Base-by-base conservation (phyloP, 805 yeast genomes). In the Lipomyces lipofer region DNA sequence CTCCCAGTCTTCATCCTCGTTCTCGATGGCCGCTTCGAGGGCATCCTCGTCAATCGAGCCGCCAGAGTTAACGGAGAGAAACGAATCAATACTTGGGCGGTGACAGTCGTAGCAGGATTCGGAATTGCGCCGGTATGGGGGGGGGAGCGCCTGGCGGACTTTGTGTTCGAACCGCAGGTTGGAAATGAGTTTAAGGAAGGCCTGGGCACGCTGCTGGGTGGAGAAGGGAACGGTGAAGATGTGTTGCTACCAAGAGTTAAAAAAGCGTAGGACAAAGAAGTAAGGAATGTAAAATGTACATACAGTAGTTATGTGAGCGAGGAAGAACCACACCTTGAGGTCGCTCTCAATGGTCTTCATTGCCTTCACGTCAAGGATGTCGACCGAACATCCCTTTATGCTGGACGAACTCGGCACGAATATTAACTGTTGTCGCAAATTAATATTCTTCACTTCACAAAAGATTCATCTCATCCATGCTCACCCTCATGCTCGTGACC, bases 91-190 rank as follows among this genome's bases (percentile, higher is more conserved):
- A 19, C 51, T 50, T 21, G 49, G 51, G 25, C 49, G 39, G 3
- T 43, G 44, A 24, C 47, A 21, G 22, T 51, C 59, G 43, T 54
- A 55, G 15, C 32, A 48, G 9, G 62, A 58, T 35, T 51, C 62
- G 12, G 62, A 58, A 25, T 48, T 51, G 25, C 60, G 52, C 5
- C 62, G 55, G 42, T 67, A 67, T n/a, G 61, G 63, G 2, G 71
- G 71, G 10, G 70, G 68, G 39, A 67, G 57, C 33, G 63, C 61
- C 28, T 62, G 62, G n/a, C 68, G 61, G 22, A 68, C 65, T 51
- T 58, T 58, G 52, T 67, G 68, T 52, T 68, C 71, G 40, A 68
- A 67, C 25, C 68, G 64, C 24, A 68, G 59, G 51, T 67, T 68
- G 32, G 69, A 56, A 35, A 67, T 60, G 36, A 66, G 56, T 35